Evolutionary conservation across 1,284 basidiomycete genomes (phyloP).

Genomic region (Apiotrichum domesticum): DNA sequence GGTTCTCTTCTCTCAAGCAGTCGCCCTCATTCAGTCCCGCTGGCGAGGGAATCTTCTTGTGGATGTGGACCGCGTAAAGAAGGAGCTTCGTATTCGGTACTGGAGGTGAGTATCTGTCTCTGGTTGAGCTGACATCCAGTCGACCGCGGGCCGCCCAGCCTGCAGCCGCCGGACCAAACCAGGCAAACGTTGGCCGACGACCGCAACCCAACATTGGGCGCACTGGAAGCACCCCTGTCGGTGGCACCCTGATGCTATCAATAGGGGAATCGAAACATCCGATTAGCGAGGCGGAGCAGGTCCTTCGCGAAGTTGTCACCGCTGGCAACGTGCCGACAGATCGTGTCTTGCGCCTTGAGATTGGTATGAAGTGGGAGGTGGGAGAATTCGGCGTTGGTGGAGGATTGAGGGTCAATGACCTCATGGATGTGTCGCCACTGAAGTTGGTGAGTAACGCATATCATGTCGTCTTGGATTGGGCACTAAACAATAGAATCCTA

Average conservation of each 20-base stretch:
- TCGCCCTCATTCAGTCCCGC: constrained; percentile 27
- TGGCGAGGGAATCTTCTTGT: constrained; percentile 35
- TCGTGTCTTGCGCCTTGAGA: constrained; percentile 22
- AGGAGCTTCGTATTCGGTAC: constrained; percentile 30
- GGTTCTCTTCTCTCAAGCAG: constrained; percentile 33
- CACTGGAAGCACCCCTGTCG: constrained; percentile 19
- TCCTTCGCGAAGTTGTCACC: constrained; percentile 18
- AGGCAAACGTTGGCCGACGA: constrained; percentile 20
- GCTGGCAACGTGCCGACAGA: constrained; percentile 21
- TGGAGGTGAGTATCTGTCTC: constrained; percentile 23
- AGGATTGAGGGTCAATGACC: constrained; percentile 29
- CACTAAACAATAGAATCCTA: constrained; percentile 22
- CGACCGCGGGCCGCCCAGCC: constrained; percentile 13
- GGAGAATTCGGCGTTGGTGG: constrained; percentile 36
- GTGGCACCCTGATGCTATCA: constrained; percentile 28
- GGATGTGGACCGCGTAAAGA: constrained; percentile 32
- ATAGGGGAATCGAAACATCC: constrained; percentile 20
- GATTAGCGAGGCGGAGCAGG: constrained; percentile 12
- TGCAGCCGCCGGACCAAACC: constrained; percentile 8
- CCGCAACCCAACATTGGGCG: constrained; percentile 8
- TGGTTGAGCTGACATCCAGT: not conserved
- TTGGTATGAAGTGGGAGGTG: constrained; percentile 36
- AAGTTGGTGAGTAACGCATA: constrained; percentile 23
- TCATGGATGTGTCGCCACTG: constrained; percentile 26
- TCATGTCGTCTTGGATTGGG: too few species aligned